A percentile compares a stretch with the other conserved stretches of the same genome.
These are phyloP conservation scores for Chaetomiaceae sp. DNA, from an alignment of 2,329 filamentous ascomycete genomes.

Conservation along the genomic window DNA sequence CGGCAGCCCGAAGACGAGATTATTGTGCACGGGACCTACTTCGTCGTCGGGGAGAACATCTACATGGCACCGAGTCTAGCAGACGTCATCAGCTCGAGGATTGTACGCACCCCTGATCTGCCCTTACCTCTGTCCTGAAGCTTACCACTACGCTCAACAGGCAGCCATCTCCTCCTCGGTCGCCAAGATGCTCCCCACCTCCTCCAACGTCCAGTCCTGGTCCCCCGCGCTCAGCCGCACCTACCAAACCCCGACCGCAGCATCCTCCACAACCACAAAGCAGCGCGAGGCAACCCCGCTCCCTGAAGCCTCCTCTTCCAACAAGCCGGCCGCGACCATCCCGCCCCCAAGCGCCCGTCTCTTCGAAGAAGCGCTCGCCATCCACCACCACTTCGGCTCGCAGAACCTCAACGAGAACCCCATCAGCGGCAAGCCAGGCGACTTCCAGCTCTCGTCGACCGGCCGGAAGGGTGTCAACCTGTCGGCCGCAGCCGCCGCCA, in stretches of 20 bases:
- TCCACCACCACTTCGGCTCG: conserved; percentile 56
- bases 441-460: conserved; percentile 60
- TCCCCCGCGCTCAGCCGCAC: conserved; percentile 50
- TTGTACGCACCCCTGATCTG: conserved; percentile 41
- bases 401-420: conserved; percentile 66
- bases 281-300: conserved; percentile 47
- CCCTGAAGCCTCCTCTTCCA: conserved; percentile 34
- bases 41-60: conserved; percentile 61
- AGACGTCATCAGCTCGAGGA: conserved; percentile 55
- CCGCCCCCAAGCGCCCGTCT: conserved; percentile 41
- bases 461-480: conserved; percentile 44
- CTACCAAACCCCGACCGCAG: conserved; percentile 41
- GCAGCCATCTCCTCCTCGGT: conserved; percentile 53
- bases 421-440: conserved; percentile 61
- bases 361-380: conserved; percentile 54
- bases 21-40: conserved; percentile 56
- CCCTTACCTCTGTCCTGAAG: no score
- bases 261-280: conserved; percentile 24
- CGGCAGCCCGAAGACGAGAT: conserved; percentile 52
- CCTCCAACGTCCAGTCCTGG: conserved; percentile 51
- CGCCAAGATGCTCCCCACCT: conserved; percentile 48
- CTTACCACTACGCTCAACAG: conserved; percentile 29
- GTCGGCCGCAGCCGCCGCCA: conserved; percentile 3
- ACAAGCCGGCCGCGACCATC: conserved; percentile 25
- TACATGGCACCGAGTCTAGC: conserved; percentile 61